These are phyloP conservation scores for Fusarium fracticaudum DNA, from an alignment of 2,329 filamentous ascomycete genomes.

Conservation along the genomic window DNA sequence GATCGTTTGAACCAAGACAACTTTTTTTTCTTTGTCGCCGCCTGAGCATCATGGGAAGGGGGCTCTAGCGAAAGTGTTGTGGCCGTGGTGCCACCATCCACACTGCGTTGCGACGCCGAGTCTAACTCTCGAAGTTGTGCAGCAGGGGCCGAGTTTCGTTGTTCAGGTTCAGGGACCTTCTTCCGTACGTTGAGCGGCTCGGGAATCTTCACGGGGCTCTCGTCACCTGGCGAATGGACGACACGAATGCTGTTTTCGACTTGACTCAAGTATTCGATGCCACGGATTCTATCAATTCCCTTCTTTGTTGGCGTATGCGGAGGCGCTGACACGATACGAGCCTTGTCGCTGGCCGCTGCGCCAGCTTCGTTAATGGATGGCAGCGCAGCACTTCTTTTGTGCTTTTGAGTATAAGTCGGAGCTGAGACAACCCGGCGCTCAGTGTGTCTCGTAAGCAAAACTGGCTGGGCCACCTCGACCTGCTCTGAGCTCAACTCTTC, in stretches of 20 bases:
- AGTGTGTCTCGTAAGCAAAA: slow-evolving; percentile 46
- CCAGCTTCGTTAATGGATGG: slow-evolving; percentile 61
- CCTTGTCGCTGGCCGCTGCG: slow-evolving; percentile 46
- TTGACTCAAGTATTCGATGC: slow-evolving; percentile 57
- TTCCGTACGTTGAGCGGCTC: slow-evolving; percentile 56
- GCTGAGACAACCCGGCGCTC: slow-evolving; percentile 63
- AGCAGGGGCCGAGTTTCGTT: slow-evolving; percentile 32
- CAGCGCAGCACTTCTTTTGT: slow-evolving; percentile 51
- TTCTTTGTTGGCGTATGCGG: slow-evolving; percentile 48
- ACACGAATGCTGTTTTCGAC: slow-evolving; percentile 64
- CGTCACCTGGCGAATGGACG: slow-evolving; percentile 59
- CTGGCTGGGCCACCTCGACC: slow-evolving; percentile 45
- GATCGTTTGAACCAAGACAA: slow-evolving; percentile 62
- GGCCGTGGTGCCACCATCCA: not conserved
- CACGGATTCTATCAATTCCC: slow-evolving; percentile 47
- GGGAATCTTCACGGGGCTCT: slow-evolving; percentile 48
- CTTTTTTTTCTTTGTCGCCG: slow-evolving; percentile 54
- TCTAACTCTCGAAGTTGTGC: slow-evolving; percentile 26
- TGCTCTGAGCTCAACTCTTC: slow-evolving; percentile 38
- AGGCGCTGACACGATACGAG: slow-evolving; percentile 59
- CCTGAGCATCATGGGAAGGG: slow-evolving; percentile 25
- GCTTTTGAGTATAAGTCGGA: slow-evolving; percentile 56
- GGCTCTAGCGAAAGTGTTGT: slow-evolving; percentile 29
- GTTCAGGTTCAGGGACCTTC: slow-evolving; percentile 43
- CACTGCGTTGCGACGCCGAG: slow-evolving; percentile 8